Evolutionary conservation across 306 rosid genomes (phyloP).

Genomic region (Rosa chinensis): DNA sequence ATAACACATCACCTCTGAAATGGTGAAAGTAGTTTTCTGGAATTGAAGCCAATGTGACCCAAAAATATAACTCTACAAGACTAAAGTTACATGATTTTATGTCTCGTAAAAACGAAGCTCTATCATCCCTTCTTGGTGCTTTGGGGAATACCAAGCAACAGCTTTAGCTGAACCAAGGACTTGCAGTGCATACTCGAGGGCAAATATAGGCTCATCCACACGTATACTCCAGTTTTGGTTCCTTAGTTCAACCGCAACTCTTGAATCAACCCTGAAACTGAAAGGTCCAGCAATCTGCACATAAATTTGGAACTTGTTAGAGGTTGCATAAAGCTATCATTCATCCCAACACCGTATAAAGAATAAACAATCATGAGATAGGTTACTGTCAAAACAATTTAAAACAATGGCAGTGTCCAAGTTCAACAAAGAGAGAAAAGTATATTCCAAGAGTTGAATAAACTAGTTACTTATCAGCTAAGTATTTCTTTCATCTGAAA

Average conservation of each 20-base stretch:
- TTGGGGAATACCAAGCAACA: conserved; percentile 91
- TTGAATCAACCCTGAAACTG: conserved; percentile 81
- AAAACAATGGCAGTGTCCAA: not conserved
- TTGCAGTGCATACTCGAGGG: conserved; percentile 75
- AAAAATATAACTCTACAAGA: not conserved
- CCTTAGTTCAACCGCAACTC: conserved; percentile 60
- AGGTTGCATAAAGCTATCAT: not conserved
- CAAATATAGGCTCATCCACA: conserved; percentile 65
- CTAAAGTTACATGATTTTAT: conserved; percentile 21
- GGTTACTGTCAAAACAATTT: not conserved
- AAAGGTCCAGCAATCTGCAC: conserved; percentile 86
- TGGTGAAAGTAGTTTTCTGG: not conserved
- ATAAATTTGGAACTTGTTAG: conserved; percentile 5
- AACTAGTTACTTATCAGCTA: not conserved
- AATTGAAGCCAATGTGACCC: not conserved
- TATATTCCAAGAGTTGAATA: not conserved
- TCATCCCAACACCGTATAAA: not conserved
- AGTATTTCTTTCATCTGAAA: not conserved
- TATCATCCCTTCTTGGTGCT: conserved; percentile 75
- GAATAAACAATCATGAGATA: not conserved
- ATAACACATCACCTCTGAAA: not conserved
- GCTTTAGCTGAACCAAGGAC: conserved; percentile 97
- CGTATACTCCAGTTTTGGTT: conserved; percentile 34
- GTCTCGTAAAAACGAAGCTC: conserved; percentile 92
- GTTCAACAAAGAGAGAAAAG: not conserved